Percentiles rank a stretch among this genome's conserved stretches.
These are phyloP conservation scores for Geotrichum candidum DNA, from an alignment of 1,139 yeast genomes.

Conservation along the genomic window DNA sequence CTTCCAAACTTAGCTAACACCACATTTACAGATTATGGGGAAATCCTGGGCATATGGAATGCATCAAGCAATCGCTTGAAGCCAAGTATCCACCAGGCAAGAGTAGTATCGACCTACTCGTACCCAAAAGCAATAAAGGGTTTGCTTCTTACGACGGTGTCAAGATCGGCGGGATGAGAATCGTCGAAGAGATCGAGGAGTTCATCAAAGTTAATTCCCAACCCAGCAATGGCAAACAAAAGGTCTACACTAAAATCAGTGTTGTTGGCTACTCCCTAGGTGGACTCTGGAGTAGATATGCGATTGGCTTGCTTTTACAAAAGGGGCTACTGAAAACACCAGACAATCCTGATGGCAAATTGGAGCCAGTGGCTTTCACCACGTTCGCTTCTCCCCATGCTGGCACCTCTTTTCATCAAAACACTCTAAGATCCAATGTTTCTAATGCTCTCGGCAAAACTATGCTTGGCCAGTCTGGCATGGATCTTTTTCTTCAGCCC, in stretches of 20 bases:
- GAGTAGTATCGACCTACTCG: constrained; percentile 49
- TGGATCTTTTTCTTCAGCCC: constrained; percentile 58
- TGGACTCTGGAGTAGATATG: constrained; percentile 53
- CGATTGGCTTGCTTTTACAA: constrained; percentile 45
- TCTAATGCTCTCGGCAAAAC: constrained; percentile 57
- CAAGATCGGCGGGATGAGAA: constrained; percentile 60
- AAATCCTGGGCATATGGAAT: constrained; percentile 62
- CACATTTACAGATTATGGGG: constrained; percentile 58
- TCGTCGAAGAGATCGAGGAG: constrained; percentile 46
- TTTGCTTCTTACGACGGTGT: constrained; percentile 86
- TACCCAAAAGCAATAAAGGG: constrained; percentile 65
- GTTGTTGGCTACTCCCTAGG: constrained; percentile 52
- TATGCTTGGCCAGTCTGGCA: constrained; percentile 67
- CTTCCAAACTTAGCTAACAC: not conserved
- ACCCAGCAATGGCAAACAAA: constrained; percentile 7
- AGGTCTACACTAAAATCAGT: constrained; percentile 37
- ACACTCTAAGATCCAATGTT: constrained; percentile 40
- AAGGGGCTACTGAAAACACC: constrained; percentile 2
- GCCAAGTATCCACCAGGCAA: constrained; percentile 35
- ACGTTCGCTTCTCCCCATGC: constrained; percentile 92
- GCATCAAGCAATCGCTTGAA: constrained; percentile 50
- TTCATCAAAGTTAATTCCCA: not conserved
- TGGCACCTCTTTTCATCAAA: constrained; percentile 50
- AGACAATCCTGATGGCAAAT: constrained; percentile 6
- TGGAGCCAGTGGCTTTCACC: constrained; percentile 37